Evolutionary conservation across 129 eudicot genomes (phyloP), one percentile per base, ranked within the genome.

Genomic region (Chrysanthemum seticuspe): DNA sequence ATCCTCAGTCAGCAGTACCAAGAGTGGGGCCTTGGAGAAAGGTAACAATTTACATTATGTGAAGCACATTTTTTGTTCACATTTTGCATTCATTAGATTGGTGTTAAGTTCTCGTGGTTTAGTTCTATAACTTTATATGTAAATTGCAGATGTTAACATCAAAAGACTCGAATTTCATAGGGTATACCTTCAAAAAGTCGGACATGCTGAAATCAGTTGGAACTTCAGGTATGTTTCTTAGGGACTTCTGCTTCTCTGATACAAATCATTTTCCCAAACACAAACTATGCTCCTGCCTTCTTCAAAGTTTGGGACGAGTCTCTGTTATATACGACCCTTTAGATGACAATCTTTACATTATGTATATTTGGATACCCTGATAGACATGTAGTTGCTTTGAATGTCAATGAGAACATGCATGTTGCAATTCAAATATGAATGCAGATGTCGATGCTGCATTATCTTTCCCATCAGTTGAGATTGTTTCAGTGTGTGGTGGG

Each of bases 11-110:
- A 50, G 70, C 88, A 4, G 74, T 69, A 75, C 92, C 97, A 67
- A 83, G 83, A 82, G 96, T 91, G 62, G 97, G 97, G 56, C 97
- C 95, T n/a, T 91, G 97, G 97, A 77, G 97, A 74, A 91, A 91
- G 97, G 97, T 91, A 86, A 63, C 70, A 51, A n/a, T 5, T 6
- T 63, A 54, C 55, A 9, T 12, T 44, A 36, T 62, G 4, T 10
- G 14, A 59, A 68, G 36, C 65, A 6, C 53, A 31, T 55, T 18
- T 11, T 7, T 29, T 62, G 29, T 29, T 72, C 49, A 36, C 62
- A 52, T 59, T 54, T 34, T 40, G 48, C 36, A 45, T 65, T 78
- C 40, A 64, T 27, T 25, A 29, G 13, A 44, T 72, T 15, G 52
- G 47, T 56, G 45, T 34, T 7, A 52, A 67, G 66, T 68, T 67